Percentiles rank a stretch among this genome's conserved stretches.
phyloP scores from a whole-genome alignment of 2,329 filamentous ascomycete genomes.

The Scleromitrula shiraiana region DNA sequence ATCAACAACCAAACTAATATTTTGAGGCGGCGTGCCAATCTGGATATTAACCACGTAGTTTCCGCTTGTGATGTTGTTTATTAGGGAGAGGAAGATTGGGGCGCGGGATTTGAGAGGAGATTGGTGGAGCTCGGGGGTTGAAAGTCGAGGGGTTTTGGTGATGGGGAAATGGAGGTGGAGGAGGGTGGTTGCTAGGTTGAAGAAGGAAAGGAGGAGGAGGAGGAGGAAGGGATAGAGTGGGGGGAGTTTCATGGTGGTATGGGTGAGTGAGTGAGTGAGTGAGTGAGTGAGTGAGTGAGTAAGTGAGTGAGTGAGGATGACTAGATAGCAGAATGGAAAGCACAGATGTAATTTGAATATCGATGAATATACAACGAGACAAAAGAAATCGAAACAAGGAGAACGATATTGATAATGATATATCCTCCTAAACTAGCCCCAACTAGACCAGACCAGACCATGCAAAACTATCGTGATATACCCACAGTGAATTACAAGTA shows the following conservation, averaged over 20 bases:
- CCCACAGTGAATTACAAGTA: too few relatives aligned
- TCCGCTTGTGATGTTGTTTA: constrained; percentile 47
- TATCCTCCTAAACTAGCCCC: too few relatives aligned
- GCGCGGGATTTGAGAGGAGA: constrained; percentile 11
- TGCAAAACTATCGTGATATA: too few relatives aligned
- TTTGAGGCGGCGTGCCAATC: constrained; percentile 50
- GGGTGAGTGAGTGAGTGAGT: neutral
- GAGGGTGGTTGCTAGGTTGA: too few relatives aligned
- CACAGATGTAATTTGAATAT: too few relatives aligned
- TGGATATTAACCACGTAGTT: constrained; percentile 40
- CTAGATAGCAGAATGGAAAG: too few relatives aligned
- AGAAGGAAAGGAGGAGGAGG: neutral
- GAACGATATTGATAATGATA: too few relatives aligned
- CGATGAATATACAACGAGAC: too few relatives aligned
- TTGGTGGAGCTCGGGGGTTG: neutral
- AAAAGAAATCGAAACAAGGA: too few relatives aligned
- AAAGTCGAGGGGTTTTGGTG: neutral
- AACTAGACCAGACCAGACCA: too few relatives aligned
- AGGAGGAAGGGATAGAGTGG: neutral
- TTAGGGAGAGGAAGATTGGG: constrained; percentile 12
- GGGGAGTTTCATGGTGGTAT: neutral
- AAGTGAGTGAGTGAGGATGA: too few relatives aligned
- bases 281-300: too few relatives aligned
- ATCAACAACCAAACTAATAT: constrained; percentile 46
- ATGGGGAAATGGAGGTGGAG: neutral